A percentile compares a stretch with the other conserved stretches of the same genome.
These are phyloP conservation scores for Schizophyllum amplum DNA, from an alignment of 1,284 basidiomycete genomes.

Conservation along the genomic window DNA sequence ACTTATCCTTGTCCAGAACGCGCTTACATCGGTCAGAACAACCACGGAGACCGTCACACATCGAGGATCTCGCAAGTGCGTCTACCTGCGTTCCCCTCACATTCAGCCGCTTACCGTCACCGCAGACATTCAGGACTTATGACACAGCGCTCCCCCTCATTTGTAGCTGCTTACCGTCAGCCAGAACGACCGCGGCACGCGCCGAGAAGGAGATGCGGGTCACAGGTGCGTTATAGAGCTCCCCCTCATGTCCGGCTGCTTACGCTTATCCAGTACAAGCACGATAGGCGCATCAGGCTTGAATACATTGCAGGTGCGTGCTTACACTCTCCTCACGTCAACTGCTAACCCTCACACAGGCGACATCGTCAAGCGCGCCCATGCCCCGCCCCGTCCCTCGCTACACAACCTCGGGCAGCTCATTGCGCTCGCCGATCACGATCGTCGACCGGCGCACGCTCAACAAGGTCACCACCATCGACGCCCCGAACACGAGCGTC, in stretches of 20 bases:
- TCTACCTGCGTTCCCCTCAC: too few species aligned
- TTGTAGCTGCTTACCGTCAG: too few species aligned
- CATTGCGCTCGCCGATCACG: constrained; percentile 84
- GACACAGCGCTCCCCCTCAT: too few species aligned
- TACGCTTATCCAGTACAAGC: constrained; percentile 58
- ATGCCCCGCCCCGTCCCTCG: constrained; percentile 77
- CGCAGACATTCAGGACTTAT: too few species aligned
- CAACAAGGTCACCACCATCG: constrained; percentile 79
- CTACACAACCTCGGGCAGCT: constrained; percentile 91
- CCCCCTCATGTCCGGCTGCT: constrained; percentile 1
- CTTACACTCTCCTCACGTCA: constrained; percentile 4
- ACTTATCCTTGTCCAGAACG: too few species aligned
- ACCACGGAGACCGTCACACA: too few species aligned
- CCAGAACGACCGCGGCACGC: too few species aligned
- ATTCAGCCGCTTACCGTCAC: too few species aligned
- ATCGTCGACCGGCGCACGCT: constrained; percentile 86
- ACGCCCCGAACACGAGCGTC: constrained; percentile 87
- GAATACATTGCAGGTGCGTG: constrained; percentile 95
- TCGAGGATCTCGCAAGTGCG: too few species aligned
- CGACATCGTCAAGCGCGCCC: constrained; percentile 95
- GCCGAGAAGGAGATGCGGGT: constrained; percentile 81
- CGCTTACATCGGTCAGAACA: too few species aligned
- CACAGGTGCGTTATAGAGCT: too few species aligned
- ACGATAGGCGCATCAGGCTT: constrained; percentile 86
- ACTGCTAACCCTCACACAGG: constrained; percentile 5